These are phyloP conservation scores for Besnoitia besnoiti DNA, from an alignment of 169 alveolate species.

Conservation along the genomic window DNA sequence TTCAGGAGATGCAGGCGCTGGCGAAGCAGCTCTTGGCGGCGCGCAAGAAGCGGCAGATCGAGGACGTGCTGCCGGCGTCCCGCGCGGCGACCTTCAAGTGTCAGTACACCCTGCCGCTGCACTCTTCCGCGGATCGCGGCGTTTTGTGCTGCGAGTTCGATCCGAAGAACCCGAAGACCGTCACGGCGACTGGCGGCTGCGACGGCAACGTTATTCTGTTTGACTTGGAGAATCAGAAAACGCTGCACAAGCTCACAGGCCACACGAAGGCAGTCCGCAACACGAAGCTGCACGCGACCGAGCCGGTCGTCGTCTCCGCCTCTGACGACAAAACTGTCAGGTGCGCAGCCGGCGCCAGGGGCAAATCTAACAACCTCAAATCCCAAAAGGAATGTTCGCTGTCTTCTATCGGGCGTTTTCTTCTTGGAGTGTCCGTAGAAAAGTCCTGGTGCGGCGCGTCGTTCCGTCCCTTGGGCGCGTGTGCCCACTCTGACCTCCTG, in stretches of 20 bases:
- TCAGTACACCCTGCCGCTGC: slow-evolving; percentile 56
- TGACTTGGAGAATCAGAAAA: slow-evolving; percentile 73
- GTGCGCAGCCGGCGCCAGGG: not conserved
- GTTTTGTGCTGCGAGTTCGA: slow-evolving; percentile 51
- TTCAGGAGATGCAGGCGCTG: slow-evolving; percentile 60
- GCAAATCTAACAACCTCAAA: no score
- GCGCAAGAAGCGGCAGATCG: slow-evolving; percentile 70
- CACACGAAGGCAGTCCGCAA: slow-evolving; percentile 71
- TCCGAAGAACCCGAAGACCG: slow-evolving; percentile 6
- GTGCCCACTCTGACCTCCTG: no score
- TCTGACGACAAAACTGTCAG: slow-evolving; percentile 83
- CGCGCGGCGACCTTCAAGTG: slow-evolving; percentile 41
- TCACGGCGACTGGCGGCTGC: slow-evolving; percentile 83
- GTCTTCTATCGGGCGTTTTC: no score
- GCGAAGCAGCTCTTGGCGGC: slow-evolving; percentile 71
- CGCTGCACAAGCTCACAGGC: slow-evolving; percentile 50
- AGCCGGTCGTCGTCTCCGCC: slow-evolving; percentile 66
- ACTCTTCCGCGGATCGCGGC: slow-evolving; percentile 66
- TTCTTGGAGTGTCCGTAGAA: no score
- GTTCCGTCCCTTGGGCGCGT: no score
- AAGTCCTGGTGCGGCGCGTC: no score
- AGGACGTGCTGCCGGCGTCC: slow-evolving; percentile 59
- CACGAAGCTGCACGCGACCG: slow-evolving; percentile 48
- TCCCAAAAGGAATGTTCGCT: no score
- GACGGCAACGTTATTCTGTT: slow-evolving; percentile 82